phyloP scores from a whole-genome alignment of 2,329 filamentous ascomycete species.

The Chrysoporthe deuterocubensis region DNA sequence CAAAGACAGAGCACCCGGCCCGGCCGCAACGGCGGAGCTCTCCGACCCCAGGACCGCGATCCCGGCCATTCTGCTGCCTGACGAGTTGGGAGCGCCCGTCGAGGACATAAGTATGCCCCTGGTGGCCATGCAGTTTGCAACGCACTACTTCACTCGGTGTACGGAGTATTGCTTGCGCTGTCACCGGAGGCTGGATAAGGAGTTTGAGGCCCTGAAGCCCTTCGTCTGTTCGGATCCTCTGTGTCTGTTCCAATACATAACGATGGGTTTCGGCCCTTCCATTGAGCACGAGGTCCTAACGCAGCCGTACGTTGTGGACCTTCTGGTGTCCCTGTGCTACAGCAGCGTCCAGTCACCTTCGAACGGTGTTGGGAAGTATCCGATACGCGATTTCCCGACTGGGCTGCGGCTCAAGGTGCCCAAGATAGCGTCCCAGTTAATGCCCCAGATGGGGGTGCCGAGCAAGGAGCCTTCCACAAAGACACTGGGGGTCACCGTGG shows the following conservation, averaged over 20 bases:
- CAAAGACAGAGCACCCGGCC: conserved; percentile 13
- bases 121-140: conserved; percentile 72
- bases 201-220: conserved; percentile 73
- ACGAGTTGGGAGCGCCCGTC: conserved; percentile 8
- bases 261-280: conserved; percentile 81
- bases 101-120: conserved; percentile 55
- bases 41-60: conserved; percentile 17
- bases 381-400: conserved; percentile 48
- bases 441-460: conserved; percentile 28
- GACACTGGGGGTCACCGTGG: conserved; percentile 24
- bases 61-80: conserved; percentile 11
- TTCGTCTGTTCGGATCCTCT: conserved; percentile 77
- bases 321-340: conserved; percentile 84
- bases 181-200: conserved; percentile 67
- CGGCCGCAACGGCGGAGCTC: conserved; percentile 35
- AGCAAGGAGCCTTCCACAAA: not conserved
- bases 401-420: conserved; percentile 46
- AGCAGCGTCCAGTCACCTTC: conserved; percentile 45
- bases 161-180: conserved; percentile 89
- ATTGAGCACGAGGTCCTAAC: conserved; percentile 83
- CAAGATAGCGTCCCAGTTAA: not conserved
- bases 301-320: conserved; percentile 81
- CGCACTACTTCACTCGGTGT: conserved; percentile 78
- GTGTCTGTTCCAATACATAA: conserved; percentile 88
- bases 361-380: conserved; percentile 28